These are phyloP conservation scores for Podospora didyma DNA, from an alignment of 495 filamentous ascomycete species.

Conservation along the genomic window DNA sequence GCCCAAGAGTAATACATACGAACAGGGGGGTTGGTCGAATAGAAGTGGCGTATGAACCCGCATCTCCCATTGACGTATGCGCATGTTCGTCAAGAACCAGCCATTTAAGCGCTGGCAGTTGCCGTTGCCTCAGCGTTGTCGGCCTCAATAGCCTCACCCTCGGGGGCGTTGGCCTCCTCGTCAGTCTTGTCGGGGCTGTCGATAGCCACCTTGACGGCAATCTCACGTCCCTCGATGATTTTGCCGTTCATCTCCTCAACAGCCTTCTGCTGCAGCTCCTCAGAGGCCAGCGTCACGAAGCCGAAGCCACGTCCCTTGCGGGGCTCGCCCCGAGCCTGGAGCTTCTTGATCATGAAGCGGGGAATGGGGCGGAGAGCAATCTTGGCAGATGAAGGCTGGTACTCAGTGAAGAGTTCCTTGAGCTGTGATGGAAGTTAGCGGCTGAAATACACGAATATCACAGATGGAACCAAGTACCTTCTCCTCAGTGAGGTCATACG, in stretches of 20 bases:
- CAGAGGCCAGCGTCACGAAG: slow-evolving; percentile 91
- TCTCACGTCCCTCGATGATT: slow-evolving; percentile 96
- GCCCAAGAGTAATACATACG: slow-evolving; percentile 34
- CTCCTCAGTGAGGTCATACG: slow-evolving; percentile 95
- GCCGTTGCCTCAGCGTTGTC: slow-evolving; percentile 33
- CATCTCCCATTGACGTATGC: slow-evolving; percentile 22
- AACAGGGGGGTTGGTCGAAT: slow-evolving; percentile 25
- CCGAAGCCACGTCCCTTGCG: slow-evolving; percentile 99
- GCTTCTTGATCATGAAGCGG: slow-evolving; percentile 99
- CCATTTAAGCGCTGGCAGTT: slow-evolving; percentile 20
- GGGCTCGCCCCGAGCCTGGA: slow-evolving; percentile 92
- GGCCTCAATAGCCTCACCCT: slow-evolving; percentile 36
- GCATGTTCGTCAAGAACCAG: slow-evolving; percentile 21
- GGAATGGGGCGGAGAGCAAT: slow-evolving; percentile 97
- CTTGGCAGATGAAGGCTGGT: slow-evolving; percentile 89
- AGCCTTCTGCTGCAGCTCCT: slow-evolving; percentile 95
- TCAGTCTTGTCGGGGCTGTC: slow-evolving; percentile 99
- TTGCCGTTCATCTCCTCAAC: slow-evolving; percentile 98
- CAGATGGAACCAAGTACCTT: slow-evolving; percentile 55
- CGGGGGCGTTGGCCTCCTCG: slow-evolving; percentile 58
- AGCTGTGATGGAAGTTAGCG: slow-evolving; percentile 61
- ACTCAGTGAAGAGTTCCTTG: slow-evolving; percentile 89
- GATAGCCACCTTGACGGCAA: slow-evolving; percentile 99
- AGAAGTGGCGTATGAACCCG: slow-evolving; percentile 19
- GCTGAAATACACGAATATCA: neutral